Evolutionary conservation across 2,329 filamentous ascomycete species (phyloP).

Genomic region (Xylariaceae sp.): DNA sequence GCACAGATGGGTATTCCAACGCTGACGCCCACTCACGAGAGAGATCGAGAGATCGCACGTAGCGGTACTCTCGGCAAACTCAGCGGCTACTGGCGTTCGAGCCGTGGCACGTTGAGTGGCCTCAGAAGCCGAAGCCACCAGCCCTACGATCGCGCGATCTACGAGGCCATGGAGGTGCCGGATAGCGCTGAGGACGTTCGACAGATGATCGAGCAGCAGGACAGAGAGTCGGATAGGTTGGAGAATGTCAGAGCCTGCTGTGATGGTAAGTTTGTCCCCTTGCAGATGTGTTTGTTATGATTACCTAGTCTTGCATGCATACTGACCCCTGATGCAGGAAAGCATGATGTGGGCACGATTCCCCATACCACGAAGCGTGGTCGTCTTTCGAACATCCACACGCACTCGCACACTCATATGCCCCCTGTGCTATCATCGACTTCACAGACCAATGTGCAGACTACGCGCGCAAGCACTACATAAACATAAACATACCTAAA

Average conservation of each 20-base stretch:
- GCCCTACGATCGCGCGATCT: constrained; percentile 45
- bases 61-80: constrained; percentile 52
- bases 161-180: constrained; percentile 58
- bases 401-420: constrained; percentile 27
- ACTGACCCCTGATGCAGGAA: constrained; percentile 44
- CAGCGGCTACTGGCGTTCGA: constrained; percentile 55
- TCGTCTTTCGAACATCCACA: constrained; percentile 34
- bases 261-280: constrained; percentile 65
- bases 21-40: constrained; percentile 47
- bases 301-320: not conserved
- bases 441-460: constrained; percentile 20
- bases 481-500: constrained; percentile 18
- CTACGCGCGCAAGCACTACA: constrained; percentile 33
- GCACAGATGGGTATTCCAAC: constrained; percentile 51
- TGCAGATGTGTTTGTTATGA: not conserved
- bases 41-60: constrained; percentile 30
- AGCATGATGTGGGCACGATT: constrained; percentile 66
- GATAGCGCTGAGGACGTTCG: constrained; percentile 81
- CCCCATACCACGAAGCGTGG: constrained; percentile 44
- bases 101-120: constrained; percentile 46
- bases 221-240: constrained; percentile 69
- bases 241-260: constrained; percentile 97
- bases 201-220: constrained; percentile 71
- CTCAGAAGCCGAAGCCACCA: constrained; percentile 48
- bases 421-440: constrained; percentile 30